Percentiles rank a stretch among this genome's conserved stretches.
Conservation (phyloP, 768 basidiomycete species). For the Suillus subalutaceus region DNA sequence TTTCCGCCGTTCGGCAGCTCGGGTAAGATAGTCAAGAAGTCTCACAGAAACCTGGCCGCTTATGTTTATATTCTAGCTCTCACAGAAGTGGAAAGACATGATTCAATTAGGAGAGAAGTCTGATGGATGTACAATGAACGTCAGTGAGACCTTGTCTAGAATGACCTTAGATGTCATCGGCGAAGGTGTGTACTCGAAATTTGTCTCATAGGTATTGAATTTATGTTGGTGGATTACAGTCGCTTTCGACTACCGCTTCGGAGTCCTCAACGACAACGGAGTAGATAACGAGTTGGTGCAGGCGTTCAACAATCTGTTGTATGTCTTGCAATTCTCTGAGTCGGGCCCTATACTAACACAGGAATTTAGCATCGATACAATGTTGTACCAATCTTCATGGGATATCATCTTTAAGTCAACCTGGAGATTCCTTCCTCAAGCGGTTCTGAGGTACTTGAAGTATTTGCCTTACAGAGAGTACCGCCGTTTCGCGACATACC, state of each 20-base stretch:
- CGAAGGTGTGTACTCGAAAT: conserved; percentile 20
- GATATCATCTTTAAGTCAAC: conserved; percentile 29
- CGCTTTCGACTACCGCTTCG: conserved; percentile 29
- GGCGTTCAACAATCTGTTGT: conserved; percentile 23
- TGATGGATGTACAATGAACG: conserved; percentile 19
- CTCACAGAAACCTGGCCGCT: background rate
- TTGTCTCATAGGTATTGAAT: background rate
- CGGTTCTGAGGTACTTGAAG: conserved; percentile 25
- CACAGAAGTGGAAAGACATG: conserved; percentile 26
- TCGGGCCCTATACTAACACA: background rate
- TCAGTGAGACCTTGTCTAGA: conserved; percentile 23
- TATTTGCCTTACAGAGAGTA: conserved; percentile 33
- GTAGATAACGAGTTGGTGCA: conserved; percentile 18
- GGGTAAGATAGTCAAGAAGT: conserved; percentile 14
- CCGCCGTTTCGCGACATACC: conserved; percentile 30
- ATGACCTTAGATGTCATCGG: conserved; percentile 34
- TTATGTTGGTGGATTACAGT: conserved; percentile 13
- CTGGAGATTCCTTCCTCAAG: conserved; percentile 32
- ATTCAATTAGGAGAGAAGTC: conserved; percentile 13
- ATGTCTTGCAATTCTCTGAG: conserved; percentile 1
- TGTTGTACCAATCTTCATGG: conserved; percentile 23
- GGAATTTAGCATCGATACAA: conserved; percentile 23
- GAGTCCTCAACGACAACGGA: conserved; percentile 18
- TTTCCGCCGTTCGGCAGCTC: conserved; percentile 26
- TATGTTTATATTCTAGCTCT: conserved; percentile 20